Conservation (phyloP, 495 filamentous ascomycete genomes). For the Hypoxylon subgilvum region DNA sequence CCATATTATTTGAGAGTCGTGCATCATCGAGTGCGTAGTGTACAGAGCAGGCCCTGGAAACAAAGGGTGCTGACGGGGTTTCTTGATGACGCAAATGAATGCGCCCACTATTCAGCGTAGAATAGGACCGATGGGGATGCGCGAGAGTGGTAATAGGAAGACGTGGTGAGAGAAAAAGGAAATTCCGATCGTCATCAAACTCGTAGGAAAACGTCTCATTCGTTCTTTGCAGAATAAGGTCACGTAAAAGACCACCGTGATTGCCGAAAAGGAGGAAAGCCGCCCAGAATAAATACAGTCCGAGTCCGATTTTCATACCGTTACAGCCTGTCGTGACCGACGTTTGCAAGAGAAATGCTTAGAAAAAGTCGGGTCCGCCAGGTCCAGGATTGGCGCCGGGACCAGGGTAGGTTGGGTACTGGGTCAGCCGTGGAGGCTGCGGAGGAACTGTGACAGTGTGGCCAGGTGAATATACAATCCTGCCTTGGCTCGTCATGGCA, state of each 20-base stretch:
- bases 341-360: conserved; percentile 17
- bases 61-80: conserved; percentile 20
- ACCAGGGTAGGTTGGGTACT: conserved; percentile 34
- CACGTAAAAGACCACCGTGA: conserved; percentile 18
- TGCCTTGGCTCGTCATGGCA: conserved; percentile 41
- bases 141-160: not conserved
- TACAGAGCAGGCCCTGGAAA: conserved; percentile 36
- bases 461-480: no score
- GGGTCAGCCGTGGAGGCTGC: conserved; percentile 33
- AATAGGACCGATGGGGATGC: conserved; percentile 19
- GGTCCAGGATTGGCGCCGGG: conserved; percentile 27
- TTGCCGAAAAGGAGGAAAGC: conserved; percentile 29
- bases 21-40: conserved; percentile 38
- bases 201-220: conserved; percentile 41
- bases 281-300: conserved; percentile 29
- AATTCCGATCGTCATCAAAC: conserved; percentile 40
- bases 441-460: conserved; percentile 23
- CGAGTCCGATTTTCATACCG: conserved; percentile 43
- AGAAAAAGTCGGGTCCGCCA: conserved; percentile 40
- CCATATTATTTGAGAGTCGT: conserved; percentile 5
- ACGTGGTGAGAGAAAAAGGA: conserved; percentile 12
- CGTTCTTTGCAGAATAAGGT: conserved; percentile 33
- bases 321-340: conserved; percentile 36
- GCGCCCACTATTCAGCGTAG: conserved; percentile 13
- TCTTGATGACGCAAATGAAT: conserved; percentile 24